Conservation (phyloP, 1,139 yeast genomes). For the Magnusiomyces suaveolens region DNA sequence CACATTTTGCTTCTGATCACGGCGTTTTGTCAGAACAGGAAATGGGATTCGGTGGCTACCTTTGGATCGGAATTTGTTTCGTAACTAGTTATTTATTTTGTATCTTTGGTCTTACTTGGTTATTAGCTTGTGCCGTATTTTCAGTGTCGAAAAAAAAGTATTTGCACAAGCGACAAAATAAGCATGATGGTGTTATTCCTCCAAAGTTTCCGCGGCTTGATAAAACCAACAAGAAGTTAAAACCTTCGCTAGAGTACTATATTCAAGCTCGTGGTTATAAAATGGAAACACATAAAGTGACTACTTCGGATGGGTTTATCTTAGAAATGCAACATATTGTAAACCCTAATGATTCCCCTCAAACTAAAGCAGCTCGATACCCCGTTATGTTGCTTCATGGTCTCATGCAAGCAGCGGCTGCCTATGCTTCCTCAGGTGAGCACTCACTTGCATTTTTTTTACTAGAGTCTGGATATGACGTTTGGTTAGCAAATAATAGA, state of each 20-base stretch:
- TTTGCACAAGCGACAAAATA: constrained; percentile 10
- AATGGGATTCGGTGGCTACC: background rate
- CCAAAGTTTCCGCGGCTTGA: constrained; percentile 15
- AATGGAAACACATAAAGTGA: constrained; percentile 48
- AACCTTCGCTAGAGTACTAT: constrained; percentile 54
- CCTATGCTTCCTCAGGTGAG: constrained; percentile 68
- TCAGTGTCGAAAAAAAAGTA: constrained; percentile 9
- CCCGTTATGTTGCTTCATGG: constrained; percentile 83
- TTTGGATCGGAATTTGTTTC: background rate
- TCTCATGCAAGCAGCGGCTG: constrained; percentile 74
- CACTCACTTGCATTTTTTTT: constrained; percentile 65
- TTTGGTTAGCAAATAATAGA: constrained; percentile 90
- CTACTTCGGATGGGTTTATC: constrained; percentile 74
- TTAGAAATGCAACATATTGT: constrained; percentile 55
- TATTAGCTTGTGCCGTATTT: constrained; percentile 15
- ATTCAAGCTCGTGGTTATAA: constrained; percentile 51
- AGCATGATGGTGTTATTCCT: constrained; percentile 13
- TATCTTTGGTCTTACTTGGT: constrained; percentile 15
- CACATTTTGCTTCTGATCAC: background rate
- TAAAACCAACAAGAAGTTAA: constrained; percentile 31
- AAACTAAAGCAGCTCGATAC: constrained; percentile 26
- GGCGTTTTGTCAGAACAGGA: background rate
- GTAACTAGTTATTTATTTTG: constrained; percentile 13
- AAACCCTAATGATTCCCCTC: constrained; percentile 38
- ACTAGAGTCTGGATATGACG: constrained; percentile 61